Conservation (phyloP, 163 green algal species). For the Chlorella variabilis region DNA sequence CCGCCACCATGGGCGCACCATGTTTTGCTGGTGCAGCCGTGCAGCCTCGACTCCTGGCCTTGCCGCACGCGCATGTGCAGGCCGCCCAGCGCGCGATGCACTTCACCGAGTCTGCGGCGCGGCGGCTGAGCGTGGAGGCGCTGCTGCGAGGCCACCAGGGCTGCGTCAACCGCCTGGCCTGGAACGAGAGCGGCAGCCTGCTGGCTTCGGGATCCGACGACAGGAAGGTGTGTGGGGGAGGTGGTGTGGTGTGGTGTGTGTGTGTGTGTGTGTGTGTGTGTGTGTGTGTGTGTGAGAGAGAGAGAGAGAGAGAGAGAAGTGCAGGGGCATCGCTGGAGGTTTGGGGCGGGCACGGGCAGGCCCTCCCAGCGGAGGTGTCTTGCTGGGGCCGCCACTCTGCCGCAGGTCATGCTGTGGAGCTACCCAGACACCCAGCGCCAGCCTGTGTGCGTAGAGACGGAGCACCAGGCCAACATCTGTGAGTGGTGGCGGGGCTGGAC, state of each 20-base stretch:
- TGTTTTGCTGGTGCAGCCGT: too few species aligned
- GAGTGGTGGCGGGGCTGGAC: neutral
- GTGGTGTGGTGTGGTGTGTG: too few species aligned
- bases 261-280: too few species aligned
- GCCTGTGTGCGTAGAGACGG: slow-evolving; percentile 70
- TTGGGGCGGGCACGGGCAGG: too few species aligned
- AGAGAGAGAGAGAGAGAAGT: too few species aligned
- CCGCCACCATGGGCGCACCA: too few species aligned
- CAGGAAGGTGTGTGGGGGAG: slow-evolving; percentile 47
- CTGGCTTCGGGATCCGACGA: slow-evolving; percentile 87
- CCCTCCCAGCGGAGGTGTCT: too few species aligned
- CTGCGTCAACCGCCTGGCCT: slow-evolving; percentile 86
- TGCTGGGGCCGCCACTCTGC: too few species aligned
- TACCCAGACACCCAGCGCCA: slow-evolving; percentile 61
- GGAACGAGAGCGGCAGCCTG: slow-evolving; percentile 79
- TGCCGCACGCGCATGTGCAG: too few species aligned
- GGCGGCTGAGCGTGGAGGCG: slow-evolving; percentile 22
- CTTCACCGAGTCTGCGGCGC: slow-evolving; percentile 20
- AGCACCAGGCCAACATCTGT: slow-evolving; percentile 84
- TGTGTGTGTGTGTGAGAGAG: too few species aligned
- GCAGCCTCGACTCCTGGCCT: too few species aligned
- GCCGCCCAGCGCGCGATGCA: neutral
- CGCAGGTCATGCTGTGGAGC: slow-evolving; percentile 77
- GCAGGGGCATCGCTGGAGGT: too few species aligned
- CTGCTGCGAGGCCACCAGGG: slow-evolving; percentile 48